Conservation (phyloP, 2,329 filamentous ascomycete genomes). For the Sphaceloma murrayae region DNA sequence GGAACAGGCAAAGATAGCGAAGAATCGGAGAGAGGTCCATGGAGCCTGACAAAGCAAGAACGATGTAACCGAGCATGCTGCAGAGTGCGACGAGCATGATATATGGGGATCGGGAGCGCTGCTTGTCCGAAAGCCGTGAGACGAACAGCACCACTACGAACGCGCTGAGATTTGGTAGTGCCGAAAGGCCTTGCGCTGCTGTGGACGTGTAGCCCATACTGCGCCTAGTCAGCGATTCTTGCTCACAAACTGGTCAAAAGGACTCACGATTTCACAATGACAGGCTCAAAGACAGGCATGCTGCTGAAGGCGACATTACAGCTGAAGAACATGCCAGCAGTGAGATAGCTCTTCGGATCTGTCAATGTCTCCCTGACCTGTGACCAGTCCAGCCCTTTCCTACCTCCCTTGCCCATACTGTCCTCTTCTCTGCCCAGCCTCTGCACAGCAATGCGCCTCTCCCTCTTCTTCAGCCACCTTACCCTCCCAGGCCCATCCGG, state of each 20-base stretch:
- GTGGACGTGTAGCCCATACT: conserved; percentile 61
- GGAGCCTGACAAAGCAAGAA: conserved; percentile 36
- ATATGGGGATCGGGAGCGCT: conserved; percentile 52
- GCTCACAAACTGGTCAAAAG: too few species aligned
- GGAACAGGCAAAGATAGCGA: conserved; percentile 68
- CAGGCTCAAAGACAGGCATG: conserved; percentile 60
- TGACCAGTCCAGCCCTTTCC: conserved; percentile 40
- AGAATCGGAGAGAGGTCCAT: conserved; percentile 28
- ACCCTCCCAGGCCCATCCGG: conserved; percentile 58
- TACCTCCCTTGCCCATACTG: conserved; percentile 34
- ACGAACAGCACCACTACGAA: conserved; percentile 65
- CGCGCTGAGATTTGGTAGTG: conserved; percentile 69
- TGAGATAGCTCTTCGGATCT: conserved; percentile 65
- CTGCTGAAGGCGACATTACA: conserved; percentile 83
- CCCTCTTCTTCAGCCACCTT: conserved; percentile 34
- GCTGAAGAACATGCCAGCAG: conserved; percentile 74
- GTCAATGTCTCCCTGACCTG: conserved; percentile 51
- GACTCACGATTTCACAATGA: conserved; percentile 52
- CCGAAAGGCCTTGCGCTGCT: conserved; percentile 65
- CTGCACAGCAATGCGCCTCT: conserved; percentile 54
- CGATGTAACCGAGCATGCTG: conserved; percentile 46
- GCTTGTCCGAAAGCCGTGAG: conserved; percentile 60
- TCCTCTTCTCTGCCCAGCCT: conserved; percentile 47
- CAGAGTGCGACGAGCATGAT: conserved; percentile 61
- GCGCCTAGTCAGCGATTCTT: conserved; percentile 19